Conservation (phyloP, 2,329 filamentous ascomycete species). For the Sodiomyces alkalinus region DNA sequence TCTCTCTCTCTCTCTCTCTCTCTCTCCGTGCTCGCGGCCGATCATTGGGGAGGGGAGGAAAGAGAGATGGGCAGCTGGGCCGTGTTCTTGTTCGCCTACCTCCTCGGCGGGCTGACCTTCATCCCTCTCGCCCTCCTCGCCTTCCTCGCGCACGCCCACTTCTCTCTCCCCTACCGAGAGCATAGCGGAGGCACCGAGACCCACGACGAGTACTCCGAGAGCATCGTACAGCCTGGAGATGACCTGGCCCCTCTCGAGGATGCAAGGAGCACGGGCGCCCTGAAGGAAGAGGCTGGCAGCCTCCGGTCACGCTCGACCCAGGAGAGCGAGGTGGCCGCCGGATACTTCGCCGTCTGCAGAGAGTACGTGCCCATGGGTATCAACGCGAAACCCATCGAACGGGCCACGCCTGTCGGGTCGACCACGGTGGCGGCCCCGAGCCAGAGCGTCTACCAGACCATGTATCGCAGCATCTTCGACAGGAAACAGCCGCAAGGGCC, state of each 20-base stretch:
- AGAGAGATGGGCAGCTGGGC: slow-evolving; percentile 34
- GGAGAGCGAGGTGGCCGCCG: slow-evolving; percentile 67
- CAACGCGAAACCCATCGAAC: slow-evolving; percentile 83
- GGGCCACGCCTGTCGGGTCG: slow-evolving; percentile 64
- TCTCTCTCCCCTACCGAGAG: slow-evolving; percentile 44
- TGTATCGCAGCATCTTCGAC: slow-evolving; percentile 95
- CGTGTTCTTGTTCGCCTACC: slow-evolving; percentile 57
- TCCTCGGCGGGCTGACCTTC: slow-evolving; percentile 80
- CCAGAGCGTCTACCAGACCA: slow-evolving; percentile 91
- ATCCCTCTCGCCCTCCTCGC: slow-evolving; percentile 53
- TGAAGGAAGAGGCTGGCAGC: slow-evolving; percentile 39
- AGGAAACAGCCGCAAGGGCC: slow-evolving; percentile 41
- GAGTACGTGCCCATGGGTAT: slow-evolving; percentile 86
- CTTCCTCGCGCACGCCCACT: slow-evolving; percentile 51
- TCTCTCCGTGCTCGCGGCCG: no score
- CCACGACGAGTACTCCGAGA: slow-evolving; percentile 17
- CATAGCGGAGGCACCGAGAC: slow-evolving; percentile 16
- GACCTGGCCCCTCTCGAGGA: slow-evolving; percentile 49
- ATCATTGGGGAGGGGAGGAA: no score
- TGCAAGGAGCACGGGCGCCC: slow-evolving; percentile 35
- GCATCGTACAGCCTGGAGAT: slow-evolving; percentile 44
- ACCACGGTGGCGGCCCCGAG: slow-evolving; percentile 62
- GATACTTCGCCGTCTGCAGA: slow-evolving; percentile 89
- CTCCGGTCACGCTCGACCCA: slow-evolving; percentile 34
- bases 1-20: no score